Base-by-base conservation (phyloP, 2,329 filamentous ascomycete genomes). In the Sclerotinia borealis region DNA sequence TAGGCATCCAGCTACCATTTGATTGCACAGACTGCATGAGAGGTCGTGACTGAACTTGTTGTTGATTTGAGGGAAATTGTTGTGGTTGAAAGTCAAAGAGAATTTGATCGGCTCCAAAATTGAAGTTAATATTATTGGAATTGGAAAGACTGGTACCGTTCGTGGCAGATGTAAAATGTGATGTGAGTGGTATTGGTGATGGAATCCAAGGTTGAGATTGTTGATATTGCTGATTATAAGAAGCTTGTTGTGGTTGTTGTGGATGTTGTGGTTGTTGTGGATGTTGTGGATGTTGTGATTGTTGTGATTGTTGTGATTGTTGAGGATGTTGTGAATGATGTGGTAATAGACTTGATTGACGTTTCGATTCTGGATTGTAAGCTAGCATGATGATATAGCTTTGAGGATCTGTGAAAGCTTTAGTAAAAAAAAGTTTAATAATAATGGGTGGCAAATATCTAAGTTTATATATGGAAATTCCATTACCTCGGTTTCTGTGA, bases 1-100 rank as follows among this genome's bases (percentile, higher is more conserved):
- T 70, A n/a, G 70, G 68, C 43, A 70, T 67, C 70, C 69, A 73
- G 60, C 67, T 72, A 45, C 58, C 69, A 60, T 65, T 66, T 9
- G 68, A 56, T 39, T 70, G 68, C 36, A 72, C 70, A 29, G 69
- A 64, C 64, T 68, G 72, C 73, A 75, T 74, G 66, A 71, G 70
- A 63, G 64, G 17, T 64, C 67, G 70, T n/a, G 69, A 56, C 43
- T 49, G 47, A 50, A 29, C 22, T 25, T 39, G 36, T 25, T 39
- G 36, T 36, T 36, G 66, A 64, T 43, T 66, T 34, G 67, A 63
- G n/a, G 63, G 34, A 59, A 60, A 67, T 41, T 67, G 65, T 22
- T 66, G 68, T 19, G 66, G 49, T 59, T 67, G 66, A 43, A 68
- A 69, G 41, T 71, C 69, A 59, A 70, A 71, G 48, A 71, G 50